Evolutionary conservation across 2,329 filamentous ascomycete genomes (phyloP).

Genomic region (Scleromitrula shiraiana): DNA sequence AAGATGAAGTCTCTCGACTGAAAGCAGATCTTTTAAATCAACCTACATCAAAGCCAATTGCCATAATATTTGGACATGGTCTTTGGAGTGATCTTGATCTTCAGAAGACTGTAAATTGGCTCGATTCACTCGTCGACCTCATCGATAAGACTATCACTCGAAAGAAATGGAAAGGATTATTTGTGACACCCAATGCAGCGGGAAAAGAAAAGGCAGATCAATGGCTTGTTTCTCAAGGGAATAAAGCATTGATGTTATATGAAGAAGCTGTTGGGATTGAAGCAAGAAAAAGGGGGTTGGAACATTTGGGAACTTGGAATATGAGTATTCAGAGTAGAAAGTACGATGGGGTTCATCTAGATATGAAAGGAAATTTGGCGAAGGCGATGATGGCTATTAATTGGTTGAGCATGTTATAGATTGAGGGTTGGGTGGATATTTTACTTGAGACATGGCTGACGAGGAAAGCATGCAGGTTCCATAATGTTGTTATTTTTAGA

Average conservation of each 20-base stretch:
- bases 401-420: conserved; percentile 32
- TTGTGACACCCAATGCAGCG: conserved; percentile 40
- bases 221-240: conserved; percentile 39
- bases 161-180: conserved; percentile 20
- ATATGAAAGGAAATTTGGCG: conserved; percentile 39
- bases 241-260: conserved; percentile 39
- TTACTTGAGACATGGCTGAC: no score
- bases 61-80: conserved; percentile 40
- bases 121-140: conserved; percentile 31
- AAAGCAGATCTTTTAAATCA: conserved; percentile 29
- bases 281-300: conserved; percentile 31
- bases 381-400: conserved; percentile 44
- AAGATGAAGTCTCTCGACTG: conserved; percentile 34
- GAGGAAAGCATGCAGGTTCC: no score
- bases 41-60: conserved; percentile 24
- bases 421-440: no score
- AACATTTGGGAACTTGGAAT: conserved; percentile 43
- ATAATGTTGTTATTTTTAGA: no score
- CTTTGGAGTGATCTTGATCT: conserved; percentile 41
- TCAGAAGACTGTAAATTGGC: conserved; percentile 35
- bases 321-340: conserved; percentile 41
- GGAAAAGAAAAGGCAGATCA: conserved; percentile 39
- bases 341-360: conserved; percentile 41
- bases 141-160: conserved; percentile 19
- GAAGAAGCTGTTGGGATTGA: conserved; percentile 31